These are phyloP conservation scores for Saccharomycopsis selenospora DNA, from an alignment of 805 yeast species.

Conservation along the genomic window DNA sequence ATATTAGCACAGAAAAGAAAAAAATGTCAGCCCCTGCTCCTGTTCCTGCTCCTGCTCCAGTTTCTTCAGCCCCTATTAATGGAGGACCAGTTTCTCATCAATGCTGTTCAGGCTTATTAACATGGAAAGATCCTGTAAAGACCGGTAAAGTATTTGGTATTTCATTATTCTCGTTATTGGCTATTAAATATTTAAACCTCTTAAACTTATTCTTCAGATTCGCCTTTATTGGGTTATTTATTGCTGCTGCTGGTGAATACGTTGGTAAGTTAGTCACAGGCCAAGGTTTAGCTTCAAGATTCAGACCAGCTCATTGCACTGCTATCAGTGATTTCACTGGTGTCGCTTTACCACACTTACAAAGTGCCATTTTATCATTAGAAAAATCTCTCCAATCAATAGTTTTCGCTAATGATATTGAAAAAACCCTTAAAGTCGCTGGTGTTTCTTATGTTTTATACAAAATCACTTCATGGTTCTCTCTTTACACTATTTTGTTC, in stretches of 20 bases:
- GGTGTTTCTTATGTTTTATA: slow-evolving; percentile 55
- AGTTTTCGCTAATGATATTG: slow-evolving; percentile 62
- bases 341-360: slow-evolving; percentile 38
- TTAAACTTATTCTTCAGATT: slow-evolving; percentile 54
- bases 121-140: slow-evolving; percentile 70
- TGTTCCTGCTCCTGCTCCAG: background rate
- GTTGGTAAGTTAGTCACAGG: slow-evolving; percentile 68
- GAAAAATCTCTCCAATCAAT: slow-evolving; percentile 52
- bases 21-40: too few relatives aligned
- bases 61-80: background rate
- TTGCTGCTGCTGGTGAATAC: slow-evolving; percentile 72
- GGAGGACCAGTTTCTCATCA: background rate
- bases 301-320: slow-evolving; percentile 53
- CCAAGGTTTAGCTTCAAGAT: slow-evolving; percentile 67
- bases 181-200: slow-evolving; percentile 58
- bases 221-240: slow-evolving; percentile 48
- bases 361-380: slow-evolving; percentile 37
- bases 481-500: slow-evolving; percentile 61
- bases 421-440: slow-evolving; percentile 67
- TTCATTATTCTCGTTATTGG: slow-evolving; percentile 44
- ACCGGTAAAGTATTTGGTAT: slow-evolving; percentile 74
- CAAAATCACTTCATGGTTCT: slow-evolving; percentile 67
- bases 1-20: too few relatives aligned
- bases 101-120: slow-evolving; percentile 34
- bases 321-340: slow-evolving; percentile 32